Percentiles rank a stretch among this genome's conserved stretches.
Evolutionary conservation across 768 basidiomycete species (phyloP).

Genomic region (Nevesoporus exiguus): DNA sequence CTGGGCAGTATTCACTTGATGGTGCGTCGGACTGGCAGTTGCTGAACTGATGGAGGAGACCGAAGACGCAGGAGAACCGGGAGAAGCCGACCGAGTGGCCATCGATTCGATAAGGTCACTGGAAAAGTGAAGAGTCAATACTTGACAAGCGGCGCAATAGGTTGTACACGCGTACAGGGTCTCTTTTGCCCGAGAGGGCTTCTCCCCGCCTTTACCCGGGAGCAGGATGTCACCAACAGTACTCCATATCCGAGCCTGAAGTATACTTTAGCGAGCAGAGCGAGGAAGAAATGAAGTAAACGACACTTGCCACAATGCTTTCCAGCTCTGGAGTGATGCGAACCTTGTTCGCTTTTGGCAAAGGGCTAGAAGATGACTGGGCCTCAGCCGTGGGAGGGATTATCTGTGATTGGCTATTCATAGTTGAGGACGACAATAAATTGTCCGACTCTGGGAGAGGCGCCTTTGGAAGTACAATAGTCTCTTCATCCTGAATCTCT

Average conservation of each 20-base stretch:
- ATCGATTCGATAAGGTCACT: slow-evolving; percentile 60
- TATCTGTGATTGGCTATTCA: slow-evolving; percentile 5
- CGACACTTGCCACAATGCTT: slow-evolving; percentile 51
- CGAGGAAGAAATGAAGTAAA: background rate
- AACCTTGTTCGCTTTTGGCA: slow-evolving; percentile 36
- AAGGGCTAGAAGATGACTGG: slow-evolving; percentile 12
- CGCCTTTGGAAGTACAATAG: slow-evolving; percentile 29
- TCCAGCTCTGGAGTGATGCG: slow-evolving; percentile 63
- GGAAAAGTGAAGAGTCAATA: slow-evolving; percentile 2
- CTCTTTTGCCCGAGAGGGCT: slow-evolving; percentile 53
- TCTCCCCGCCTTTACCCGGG: slow-evolving; percentile 45
- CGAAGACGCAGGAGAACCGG: slow-evolving; percentile 55
- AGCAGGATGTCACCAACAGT: slow-evolving; percentile 63
- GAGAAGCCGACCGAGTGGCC: slow-evolving; percentile 47
- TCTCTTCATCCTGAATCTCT: slow-evolving; percentile 28
- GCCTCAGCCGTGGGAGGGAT: background rate
- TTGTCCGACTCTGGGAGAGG: background rate
- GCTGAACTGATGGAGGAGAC: slow-evolving; percentile 45
- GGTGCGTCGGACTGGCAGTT: slow-evolving; percentile 48
- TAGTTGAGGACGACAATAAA: background rate
- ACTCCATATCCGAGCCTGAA: slow-evolving; percentile 65
- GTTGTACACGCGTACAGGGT: slow-evolving; percentile 48
- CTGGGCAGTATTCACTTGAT: slow-evolving; percentile 70
- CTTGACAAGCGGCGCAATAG: background rate
- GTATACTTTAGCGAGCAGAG: background rate